Conservation (phyloP, 139 green algal species). For the Nannochloris sp. region DNA sequence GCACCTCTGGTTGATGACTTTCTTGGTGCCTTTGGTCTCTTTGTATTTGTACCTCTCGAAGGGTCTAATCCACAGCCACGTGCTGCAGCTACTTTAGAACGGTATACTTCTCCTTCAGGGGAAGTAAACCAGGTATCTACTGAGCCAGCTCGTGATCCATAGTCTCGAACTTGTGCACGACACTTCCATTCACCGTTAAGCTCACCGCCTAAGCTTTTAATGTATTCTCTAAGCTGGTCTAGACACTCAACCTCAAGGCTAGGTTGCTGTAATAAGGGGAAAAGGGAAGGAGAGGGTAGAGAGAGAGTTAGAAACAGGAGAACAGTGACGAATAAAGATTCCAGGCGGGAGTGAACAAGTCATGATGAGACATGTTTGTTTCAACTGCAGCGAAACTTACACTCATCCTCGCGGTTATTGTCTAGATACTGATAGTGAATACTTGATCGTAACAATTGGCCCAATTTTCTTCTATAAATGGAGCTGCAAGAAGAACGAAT, state of each 20-base stretch:
- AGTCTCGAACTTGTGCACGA: constrained; percentile 14
- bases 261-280: not conserved
- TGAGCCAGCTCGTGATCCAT: constrained; percentile 9
- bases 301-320: not conserved
- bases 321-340: not conserved
- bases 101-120: constrained; percentile 15
- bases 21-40: not conserved
- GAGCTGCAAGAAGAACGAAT: too few relatives aligned
- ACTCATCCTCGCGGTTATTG: too few relatives aligned
- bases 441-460: too few relatives aligned
- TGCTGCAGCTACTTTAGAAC: constrained; percentile 22
- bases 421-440: too few relatives aligned
- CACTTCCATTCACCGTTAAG: constrained; percentile 21
- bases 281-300: not conserved
- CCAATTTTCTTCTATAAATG: too few relatives aligned
- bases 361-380: too few relatives aligned
- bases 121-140: constrained; percentile 25
- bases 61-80: constrained; percentile 10
- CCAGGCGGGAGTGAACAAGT: not conserved
- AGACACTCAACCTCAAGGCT: constrained; percentile 17
- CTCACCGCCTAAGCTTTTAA: constrained; percentile 12
- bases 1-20: not conserved
- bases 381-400: too few relatives aligned
- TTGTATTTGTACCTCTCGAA: not conserved
- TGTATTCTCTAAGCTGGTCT: constrained; percentile 19